Evolutionary conservation across 2,329 filamentous ascomycete genomes (phyloP), one percentile per base, ranked within the genome.

Genomic region (Xylaria arbuscula): DNA sequence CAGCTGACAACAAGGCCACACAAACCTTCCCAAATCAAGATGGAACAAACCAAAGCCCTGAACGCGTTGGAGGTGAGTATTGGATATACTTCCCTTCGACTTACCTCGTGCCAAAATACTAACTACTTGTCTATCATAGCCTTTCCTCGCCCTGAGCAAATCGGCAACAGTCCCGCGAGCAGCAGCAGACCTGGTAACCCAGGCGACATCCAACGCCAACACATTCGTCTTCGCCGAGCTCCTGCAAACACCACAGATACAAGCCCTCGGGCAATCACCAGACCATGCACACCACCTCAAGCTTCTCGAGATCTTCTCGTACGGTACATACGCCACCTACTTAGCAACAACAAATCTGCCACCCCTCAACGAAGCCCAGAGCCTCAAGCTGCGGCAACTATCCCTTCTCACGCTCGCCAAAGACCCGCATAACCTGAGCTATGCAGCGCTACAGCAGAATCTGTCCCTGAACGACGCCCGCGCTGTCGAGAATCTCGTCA

Each of bases 221-320:
- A 97, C 94, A 72, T 99, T 91, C 80, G 87, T 98, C 81, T 99
- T 99, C 83, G 89, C 92, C 73, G 95, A 98, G 82, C 90, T 99
- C n/a, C 89, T 99, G 45, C 87, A 92, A 75, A 89, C 90, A 0
- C 89, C 92, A 0, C 89, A 93, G 74, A 90, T 98, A 73, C 92
- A 96, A 80, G 86, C 88, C 13, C 89, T 98, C 53, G 84, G 84
- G 47, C 79, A 88, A 47, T 79, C 79, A 9, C 78, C 85, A 42
- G 91, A 97, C 57, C 88, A 91, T 75, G 82, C 85, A 1, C 74
- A 83, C 3, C 82, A 93, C 80, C 85, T 96, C 59, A 88, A 84
- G 1, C 86, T 97, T 15, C 90, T 99, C 53, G 87, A 94, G 80
- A 90, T 97, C 76, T 99, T 99, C 81, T 93, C 94, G 67, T 93